Evolutionary conservation across 306 rosid species (phyloP), one percentile per base, ranked within the genome.

Genomic region (Trifolium subterraneum): DNA sequence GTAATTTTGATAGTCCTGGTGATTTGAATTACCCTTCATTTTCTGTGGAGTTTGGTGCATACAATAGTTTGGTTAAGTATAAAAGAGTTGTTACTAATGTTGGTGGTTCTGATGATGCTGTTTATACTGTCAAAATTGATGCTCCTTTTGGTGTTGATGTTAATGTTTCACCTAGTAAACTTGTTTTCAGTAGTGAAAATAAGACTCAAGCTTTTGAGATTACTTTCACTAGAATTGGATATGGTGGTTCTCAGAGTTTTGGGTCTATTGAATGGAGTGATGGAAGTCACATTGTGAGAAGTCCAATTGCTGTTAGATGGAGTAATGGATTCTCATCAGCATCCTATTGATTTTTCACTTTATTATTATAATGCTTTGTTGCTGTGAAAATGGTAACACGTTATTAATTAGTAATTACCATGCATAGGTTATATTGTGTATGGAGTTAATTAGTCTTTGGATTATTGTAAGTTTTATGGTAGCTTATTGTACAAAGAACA

Each of bases 1-100:
- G 71, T 4, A 80, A 39, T 7, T 79, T 88, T 2, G 19, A 51
- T 19, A 85, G 81, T 51, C 94, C 96, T 0, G 97, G 97, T 11
- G 89, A 89, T 83, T 83, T 94, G 85, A 94, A 94, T 76, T 94
- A 94, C 72, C 98, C 98, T 44, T 89, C 97, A 5, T 88, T 88
- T 78, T 36, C 97, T 0, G 92, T 90, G 68, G 81, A 80, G 35
- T 90, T 91, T 65, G 64, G 78, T 10, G 38, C 61, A 0, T 12
- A 16, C 33, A 55, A 51, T 9, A 81, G 59, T 0, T 12, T 62
- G 67, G 84, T 91, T 42, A 94, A 77, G 82, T 90, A 87, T 66
- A 86, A 75, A 74, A 74, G 98, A 39, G 82, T 83, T 51, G 93
- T 85, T 20, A 91, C 87, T n/a, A 89, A 91, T 63, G 98, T 91